Evolutionary conservation across 495 filamentous ascomycete genomes (phyloP), one percentile per base, ranked within the genome.

Genomic region (Xylaria telfairii): DNA sequence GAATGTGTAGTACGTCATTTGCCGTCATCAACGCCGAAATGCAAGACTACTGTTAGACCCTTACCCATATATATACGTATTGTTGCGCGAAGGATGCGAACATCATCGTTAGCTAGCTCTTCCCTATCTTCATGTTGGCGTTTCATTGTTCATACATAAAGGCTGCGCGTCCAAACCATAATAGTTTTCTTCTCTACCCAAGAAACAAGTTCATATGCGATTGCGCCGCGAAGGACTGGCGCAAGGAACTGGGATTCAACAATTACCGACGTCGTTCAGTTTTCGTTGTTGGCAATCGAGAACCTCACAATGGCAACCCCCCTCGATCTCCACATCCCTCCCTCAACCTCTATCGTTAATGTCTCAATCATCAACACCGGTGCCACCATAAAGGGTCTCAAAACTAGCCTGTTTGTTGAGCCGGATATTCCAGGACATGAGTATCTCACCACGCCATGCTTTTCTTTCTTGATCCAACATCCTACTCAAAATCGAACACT

Each of bases 311-410:
- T 74, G 74, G 68, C 76, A 12, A 68, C 76, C 17, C 57, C 70
- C 34, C 81, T 82, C 4, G 71, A 84, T 21, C 80, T 87, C 39
- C 77, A 81, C 44, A 86, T 89, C 60, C 86, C 86, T 1, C 28
- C 74, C 1, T 89, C 86, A 3, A 46, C 71, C 1, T 75, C 79
- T 54, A 87, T 80, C 2, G 87, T 89, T 64, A 71, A 80, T 19
- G 84, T 90, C 26, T 84, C 82, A 8, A 87, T 90, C 75, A 87
- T 91, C 42, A 81, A 90, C 74, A 83, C 85, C 0, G 85, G 81
- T 3, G 75, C 73, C 47, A 77, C 74, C 0, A 77, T 86, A 46
- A 76, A 53, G 3, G 82, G 80, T 7, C 70, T 84, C 46, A 64
- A 72, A 2, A 47, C 76, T 13, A 37, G 8, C 2, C 1, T 68